A percentile compares a stretch with the other conserved stretches of the same genome.
phyloP scores from a whole-genome alignment of 768 basidiomycete species.

The Mycena belliarum region DNA sequence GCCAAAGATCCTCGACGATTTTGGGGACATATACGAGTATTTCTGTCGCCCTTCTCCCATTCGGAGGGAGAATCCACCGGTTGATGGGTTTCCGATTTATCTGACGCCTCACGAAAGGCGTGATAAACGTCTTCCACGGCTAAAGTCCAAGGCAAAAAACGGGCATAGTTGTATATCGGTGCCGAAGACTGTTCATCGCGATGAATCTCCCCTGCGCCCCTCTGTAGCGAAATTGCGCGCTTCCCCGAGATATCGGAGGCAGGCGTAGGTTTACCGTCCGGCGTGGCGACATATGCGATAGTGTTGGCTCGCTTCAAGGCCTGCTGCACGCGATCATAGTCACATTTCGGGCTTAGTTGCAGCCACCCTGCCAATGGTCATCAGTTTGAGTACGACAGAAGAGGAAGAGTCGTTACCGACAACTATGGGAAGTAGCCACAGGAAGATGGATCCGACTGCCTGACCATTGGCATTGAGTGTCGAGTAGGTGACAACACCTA shows the following conservation, averaged over 20 bases:
- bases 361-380: conserved; percentile 46
- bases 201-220: conserved; percentile 16
- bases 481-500: conserved; percentile 15
- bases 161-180: conserved; percentile 34
- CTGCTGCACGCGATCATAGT: conserved; percentile 30
- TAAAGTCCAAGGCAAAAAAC: conserved; percentile 31
- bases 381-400: conserved; percentile 31
- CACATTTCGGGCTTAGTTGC: conserved; percentile 43
- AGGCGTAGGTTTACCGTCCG: conserved; percentile 6
- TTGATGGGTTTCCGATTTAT: conserved; percentile 17
- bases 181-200: conserved; percentile 26
- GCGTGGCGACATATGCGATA: conserved; percentile 30
- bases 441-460: conserved; percentile 35
- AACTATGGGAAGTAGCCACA: conserved; percentile 19
- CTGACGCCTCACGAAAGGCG: conserved; percentile 27
- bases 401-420: conserved; percentile 26
- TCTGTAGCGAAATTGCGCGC: conserved; percentile 24
- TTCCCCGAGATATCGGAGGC: conserved; percentile 16
- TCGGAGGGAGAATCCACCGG: conserved; percentile 20
- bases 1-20: conserved; percentile 15
- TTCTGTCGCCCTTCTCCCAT: conserved; percentile 23
- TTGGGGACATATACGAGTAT: not conserved
- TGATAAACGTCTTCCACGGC: conserved; percentile 27
- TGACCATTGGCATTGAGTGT: conserved; percentile 37
- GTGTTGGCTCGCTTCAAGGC: conserved; percentile 34